phyloP scores from a whole-genome alignment of 139 green algal genomes.

The Closterium sp. region DNA sequence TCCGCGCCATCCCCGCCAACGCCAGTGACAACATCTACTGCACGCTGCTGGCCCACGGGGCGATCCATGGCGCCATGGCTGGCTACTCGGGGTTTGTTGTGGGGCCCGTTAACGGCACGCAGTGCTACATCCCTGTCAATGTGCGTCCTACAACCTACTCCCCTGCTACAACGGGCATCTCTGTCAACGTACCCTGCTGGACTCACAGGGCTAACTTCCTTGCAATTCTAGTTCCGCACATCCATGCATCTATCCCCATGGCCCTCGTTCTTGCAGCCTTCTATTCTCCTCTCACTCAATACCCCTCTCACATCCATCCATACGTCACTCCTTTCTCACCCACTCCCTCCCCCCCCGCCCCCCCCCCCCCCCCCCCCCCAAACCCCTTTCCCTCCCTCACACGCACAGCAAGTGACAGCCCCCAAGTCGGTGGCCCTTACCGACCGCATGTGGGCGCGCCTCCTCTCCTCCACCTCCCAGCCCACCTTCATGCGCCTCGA shows the following conservation, averaged over 20 bases:
- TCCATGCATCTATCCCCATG: no score
- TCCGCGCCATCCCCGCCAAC: constrained; percentile 79
- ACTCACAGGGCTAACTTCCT: neutral
- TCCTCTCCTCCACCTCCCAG: constrained; percentile 47
- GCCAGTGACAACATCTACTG: constrained; percentile 70
- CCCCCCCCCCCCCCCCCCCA: no score
- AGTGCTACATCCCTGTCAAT: constrained; percentile 47
- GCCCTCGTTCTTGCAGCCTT: no score
- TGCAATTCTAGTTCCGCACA: no score
- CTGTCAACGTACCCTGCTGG: neutral
- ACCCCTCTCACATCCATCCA: no score
- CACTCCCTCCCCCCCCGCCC: neutral
- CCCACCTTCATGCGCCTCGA: constrained; percentile 31
- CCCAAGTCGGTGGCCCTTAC: constrained; percentile 6
- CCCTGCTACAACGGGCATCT: no score
- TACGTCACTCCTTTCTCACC: no score
- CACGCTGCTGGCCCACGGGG: constrained; percentile 82
- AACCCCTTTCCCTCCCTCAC: neutral
- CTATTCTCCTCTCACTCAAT: no score
- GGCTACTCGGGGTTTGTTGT: constrained; percentile 29
- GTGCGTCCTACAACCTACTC: no score
- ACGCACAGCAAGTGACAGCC: neutral
- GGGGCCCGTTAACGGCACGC: constrained; percentile 34
- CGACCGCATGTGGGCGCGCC: constrained; percentile 53
- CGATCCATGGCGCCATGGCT: constrained; percentile 61